Evolutionary conservation across 768 basidiomycete species (phyloP).

Genomic region (Leccinellum albellum): DNA sequence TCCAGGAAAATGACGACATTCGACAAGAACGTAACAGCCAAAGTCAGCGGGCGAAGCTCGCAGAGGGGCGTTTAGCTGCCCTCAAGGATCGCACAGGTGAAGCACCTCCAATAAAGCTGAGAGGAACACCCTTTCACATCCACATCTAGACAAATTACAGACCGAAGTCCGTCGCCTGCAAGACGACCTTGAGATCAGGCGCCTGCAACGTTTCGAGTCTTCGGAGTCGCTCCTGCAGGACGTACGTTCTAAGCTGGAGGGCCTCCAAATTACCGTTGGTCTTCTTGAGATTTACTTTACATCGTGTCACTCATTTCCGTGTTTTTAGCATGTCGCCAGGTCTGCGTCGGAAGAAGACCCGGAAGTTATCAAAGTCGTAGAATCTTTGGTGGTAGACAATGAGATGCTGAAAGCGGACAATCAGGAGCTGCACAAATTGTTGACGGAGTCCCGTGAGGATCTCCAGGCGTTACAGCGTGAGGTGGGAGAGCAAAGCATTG

Average conservation of each 20-base stretch:
- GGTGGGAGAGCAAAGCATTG: constrained; percentile 65
- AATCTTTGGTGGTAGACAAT: constrained; percentile 84
- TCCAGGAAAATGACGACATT: constrained; percentile 79
- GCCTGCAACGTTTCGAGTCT: constrained; percentile 56
- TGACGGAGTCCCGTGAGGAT: constrained; percentile 78
- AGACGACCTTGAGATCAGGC: constrained; percentile 57
- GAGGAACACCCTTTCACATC: constrained; percentile 2
- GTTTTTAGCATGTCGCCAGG: constrained; percentile 37
- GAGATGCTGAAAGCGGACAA: constrained; percentile 80
- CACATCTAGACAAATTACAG: constrained; percentile 59
- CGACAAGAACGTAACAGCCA: constrained; percentile 79
- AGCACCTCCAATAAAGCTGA: constrained; percentile 4
- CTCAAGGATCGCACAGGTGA: constrained; percentile 67
- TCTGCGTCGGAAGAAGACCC: constrained; percentile 41
- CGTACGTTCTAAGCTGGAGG: constrained; percentile 59
- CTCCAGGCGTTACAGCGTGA: constrained; percentile 66
- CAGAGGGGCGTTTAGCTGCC: constrained; percentile 62
- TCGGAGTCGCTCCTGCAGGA: constrained; percentile 67
- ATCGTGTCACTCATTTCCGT: constrained; percentile 15
- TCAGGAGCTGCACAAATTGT: constrained; percentile 67
- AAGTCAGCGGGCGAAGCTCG: constrained; percentile 57
- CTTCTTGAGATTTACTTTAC: background rate
- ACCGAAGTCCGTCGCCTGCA: constrained; percentile 61
- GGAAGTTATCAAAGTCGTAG: constrained; percentile 67
- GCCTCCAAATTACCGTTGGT: constrained; percentile 57